These are phyloP conservation scores for Neurospora tetraspora DNA, from an alignment of 495 filamentous ascomycete genomes.

Conservation along the genomic window DNA sequence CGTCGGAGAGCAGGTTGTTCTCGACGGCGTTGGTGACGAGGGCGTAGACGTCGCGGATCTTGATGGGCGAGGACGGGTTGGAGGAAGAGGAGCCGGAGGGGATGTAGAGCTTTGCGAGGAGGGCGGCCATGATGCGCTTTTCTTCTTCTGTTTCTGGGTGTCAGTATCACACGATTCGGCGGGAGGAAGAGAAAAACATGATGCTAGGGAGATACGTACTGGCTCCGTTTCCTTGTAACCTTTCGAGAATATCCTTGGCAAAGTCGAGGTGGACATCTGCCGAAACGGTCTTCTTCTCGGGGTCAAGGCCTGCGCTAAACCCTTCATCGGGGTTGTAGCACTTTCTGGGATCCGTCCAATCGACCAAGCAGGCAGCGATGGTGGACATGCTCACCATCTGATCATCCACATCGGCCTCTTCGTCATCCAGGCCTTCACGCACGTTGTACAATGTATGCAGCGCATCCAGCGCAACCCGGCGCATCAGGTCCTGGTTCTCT, in stretches of 20 bases:
- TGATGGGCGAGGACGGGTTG: constrained; percentile 22
- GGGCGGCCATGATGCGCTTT: constrained; percentile 64
- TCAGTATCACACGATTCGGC: constrained; percentile 9
- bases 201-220: constrained; percentile 38
- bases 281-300: constrained; percentile 48
- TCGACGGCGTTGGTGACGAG: constrained; percentile 60
- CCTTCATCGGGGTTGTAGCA: constrained; percentile 54
- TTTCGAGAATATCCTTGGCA: constrained; percentile 52
- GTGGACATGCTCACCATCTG: constrained; percentile 68
- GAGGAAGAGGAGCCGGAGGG: constrained; percentile 38
- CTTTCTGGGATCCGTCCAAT: constrained; percentile 93
- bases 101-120: constrained; percentile 78
- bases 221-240: constrained; percentile 41
- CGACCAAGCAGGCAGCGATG: constrained; percentile 71
- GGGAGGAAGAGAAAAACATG: constrained; percentile 2
- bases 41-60: constrained; percentile 40
- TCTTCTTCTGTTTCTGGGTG: constrained; percentile 55
- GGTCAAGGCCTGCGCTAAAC: constrained; percentile 39
- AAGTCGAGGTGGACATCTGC: constrained; percentile 60
- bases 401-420: constrained; percentile 69
- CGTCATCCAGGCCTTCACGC: constrained; percentile 62
- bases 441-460: constrained; percentile 56
- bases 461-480: constrained; percentile 54
- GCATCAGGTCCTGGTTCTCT: constrained; percentile 75
- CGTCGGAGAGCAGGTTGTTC: constrained; percentile 55